Base-by-base conservation (phyloP, 164 flowering plant species). In the Piper betle region DNA sequence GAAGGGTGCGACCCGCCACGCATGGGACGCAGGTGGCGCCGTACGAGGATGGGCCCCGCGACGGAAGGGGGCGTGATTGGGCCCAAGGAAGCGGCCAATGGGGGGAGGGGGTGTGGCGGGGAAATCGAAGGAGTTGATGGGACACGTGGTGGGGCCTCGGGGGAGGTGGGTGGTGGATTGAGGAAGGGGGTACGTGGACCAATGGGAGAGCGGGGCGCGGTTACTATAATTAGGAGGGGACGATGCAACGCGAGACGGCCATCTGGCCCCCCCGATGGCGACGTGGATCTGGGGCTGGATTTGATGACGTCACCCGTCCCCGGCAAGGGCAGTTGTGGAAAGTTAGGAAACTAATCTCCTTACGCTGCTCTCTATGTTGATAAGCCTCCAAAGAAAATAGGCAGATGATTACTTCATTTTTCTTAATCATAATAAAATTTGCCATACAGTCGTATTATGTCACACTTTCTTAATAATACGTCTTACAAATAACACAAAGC, bases 111-210 rank as follows among this genome's bases (percentile, higher is more conserved):
- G 12, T 4, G 6, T 41, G 43, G 43, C 43, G 43, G 9, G 9
- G 4, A 41, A 4, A 4, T 41, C 43, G 43, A 4, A 4, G 6
- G 9, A 9, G 43, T 4, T 41, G 50, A 7, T n/a, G 67, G 75
- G 20, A 39, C 74, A 74, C 77, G 78, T 75, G 67, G 66, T 65
- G 20, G 6, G 57, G 55, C 57, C 63, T 69, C 52, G 33, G 58
- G 52, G 57, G 59, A 57, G 20, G 58, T 4, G 3, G 50, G 55
- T 17, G 72, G 65, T 57, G 52, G 69, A 76, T 79, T 76, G 55
- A 73, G 76, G 71, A 70, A 18, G 33, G 0, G 56, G 73, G 74
- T 72, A 79, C 81, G 69, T 68, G 72, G 70, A 52, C 62, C 60
- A 59, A 68, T 63, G 46, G 25, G 52, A 38, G 16, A 57, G 68